These are phyloP conservation scores for Phalaenopsis aphrodite DNA, from an alignment of 106 monocot genomes.

Conservation along the genomic window DNA sequence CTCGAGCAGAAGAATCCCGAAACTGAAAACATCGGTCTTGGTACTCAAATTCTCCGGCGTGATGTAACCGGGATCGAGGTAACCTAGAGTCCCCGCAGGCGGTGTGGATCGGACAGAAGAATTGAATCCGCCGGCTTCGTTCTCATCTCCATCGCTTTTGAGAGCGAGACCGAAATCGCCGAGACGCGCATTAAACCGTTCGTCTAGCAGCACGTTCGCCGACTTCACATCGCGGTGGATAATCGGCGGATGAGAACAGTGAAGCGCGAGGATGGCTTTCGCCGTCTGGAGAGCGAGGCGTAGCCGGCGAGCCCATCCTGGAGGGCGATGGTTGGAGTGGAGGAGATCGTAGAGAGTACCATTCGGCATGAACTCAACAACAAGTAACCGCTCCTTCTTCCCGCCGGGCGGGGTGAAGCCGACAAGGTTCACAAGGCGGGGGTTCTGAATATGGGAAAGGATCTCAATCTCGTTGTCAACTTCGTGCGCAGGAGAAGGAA, in stretches of 20 bases:
- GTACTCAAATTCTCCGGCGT: constrained; percentile 88
- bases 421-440: constrained; percentile 79
- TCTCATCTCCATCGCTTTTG: constrained; percentile 3
- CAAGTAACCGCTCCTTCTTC: constrained; percentile 38
- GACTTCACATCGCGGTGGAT: constrained; percentile 97
- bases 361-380: constrained; percentile 93
- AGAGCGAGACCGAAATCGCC: constrained; percentile 88
- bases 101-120: constrained; percentile 39
- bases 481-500: constrained; percentile 24
- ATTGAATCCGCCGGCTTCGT: not conserved
- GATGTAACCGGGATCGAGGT: constrained; percentile 82
- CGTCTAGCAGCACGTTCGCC: constrained; percentile 83
- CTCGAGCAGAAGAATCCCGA: constrained; percentile 95
- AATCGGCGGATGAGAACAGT: constrained; percentile 53
- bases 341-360: constrained; percentile 84
- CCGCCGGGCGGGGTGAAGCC: constrained; percentile 41
- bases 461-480: constrained; percentile 88
- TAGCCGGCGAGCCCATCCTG: constrained; percentile 65
- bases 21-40: constrained; percentile 96
- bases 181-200: constrained; percentile 57
- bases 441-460: constrained; percentile 56
- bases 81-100: constrained; percentile 90
- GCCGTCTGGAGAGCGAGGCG: constrained; percentile 77
- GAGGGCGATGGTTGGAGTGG: constrained; percentile 57
- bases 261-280: constrained; percentile 58